Base-by-base conservation (phyloP, 768 basidiomycete species). In the Panellus pusillus region DNA sequence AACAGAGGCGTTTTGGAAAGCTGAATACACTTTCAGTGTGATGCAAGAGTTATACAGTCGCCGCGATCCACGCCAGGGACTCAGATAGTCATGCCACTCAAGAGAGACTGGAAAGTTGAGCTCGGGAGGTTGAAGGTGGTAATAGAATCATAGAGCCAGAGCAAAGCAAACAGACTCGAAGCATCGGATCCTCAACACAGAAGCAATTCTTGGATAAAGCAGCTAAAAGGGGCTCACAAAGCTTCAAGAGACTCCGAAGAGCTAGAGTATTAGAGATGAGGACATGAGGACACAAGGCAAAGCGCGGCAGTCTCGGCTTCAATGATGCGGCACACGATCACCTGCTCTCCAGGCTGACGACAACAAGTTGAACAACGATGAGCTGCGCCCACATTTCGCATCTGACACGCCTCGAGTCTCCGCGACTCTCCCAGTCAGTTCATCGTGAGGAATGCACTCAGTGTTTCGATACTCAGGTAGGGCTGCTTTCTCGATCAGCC, bases 371-470 rank as follows among this genome's bases (percentile, higher is more conserved):
- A n/a, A n/a, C n/a, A 18, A 61, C 60, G 54, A 74, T 76, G 74
- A 56, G 72, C 50, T 89, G 87, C 69, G 60, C 74, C 8, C 89
- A 90, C 73, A 67, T 81, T 42, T 66, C 64, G 20, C 69, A 77
- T 19, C 67, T 91, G 18, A 66, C 74, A 43, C 71, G 62, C 12
- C 71, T 92, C 0, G 68, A 74, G 32, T 74, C 74, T 0, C 91
- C 91, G 0, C 79, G 70, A 44, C 71, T 87, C 0, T 84, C 81
- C 4, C 87, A 93, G 57, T 79, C 80, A 0, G 90, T 93, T 0
- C 86, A 94, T 61, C 74, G 94, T 8, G 93, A 97, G 71, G 95
- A 98, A 70, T 99, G 96, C 65, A 97, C 95, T 0, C 93, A 95
- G 54, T 99, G 96, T 66, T 99, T 98, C 67, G 95, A 98, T 69